phyloP scores from a whole-genome alignment of 306 rosid genomes.

The Sophora flavescens region DNA sequence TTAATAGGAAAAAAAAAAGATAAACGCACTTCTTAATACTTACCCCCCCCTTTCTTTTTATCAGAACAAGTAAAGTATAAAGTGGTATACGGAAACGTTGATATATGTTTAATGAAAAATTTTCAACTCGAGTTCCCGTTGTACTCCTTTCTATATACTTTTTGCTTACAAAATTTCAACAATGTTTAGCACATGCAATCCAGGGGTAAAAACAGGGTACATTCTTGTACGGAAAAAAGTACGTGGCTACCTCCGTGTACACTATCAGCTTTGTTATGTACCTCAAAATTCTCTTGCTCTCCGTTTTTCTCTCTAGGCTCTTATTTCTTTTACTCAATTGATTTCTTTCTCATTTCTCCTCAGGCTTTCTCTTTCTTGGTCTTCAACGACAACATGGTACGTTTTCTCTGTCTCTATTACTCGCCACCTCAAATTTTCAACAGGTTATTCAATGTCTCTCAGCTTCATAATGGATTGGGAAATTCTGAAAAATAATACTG shows the following conservation, averaged over 20 bases:
- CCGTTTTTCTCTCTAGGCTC: constrained; percentile 64
- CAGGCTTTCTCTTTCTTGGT: constrained; percentile 42
- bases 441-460: constrained; percentile 15
- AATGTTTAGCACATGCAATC: constrained; percentile 19
- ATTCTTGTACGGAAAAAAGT: too few species aligned
- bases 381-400: constrained; percentile 69
- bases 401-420: constrained; percentile 32
- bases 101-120: too few species aligned
- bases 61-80: too few species aligned
- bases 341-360: constrained; percentile 59
- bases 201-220: background rate
- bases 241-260: background rate
- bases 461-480: constrained; percentile 21
- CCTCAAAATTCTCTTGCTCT: constrained; percentile 69
- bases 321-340: constrained; percentile 41
- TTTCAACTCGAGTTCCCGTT: too few species aligned
- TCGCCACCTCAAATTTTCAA: background rate
- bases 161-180: too few species aligned
- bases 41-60: too few species aligned
- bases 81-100: too few species aligned
- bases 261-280: constrained; percentile 50
- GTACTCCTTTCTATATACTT: too few species aligned
- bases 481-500: background rate
- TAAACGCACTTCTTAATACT: too few species aligned
- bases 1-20: too few species aligned